Base-by-base conservation (phyloP, 2,329 filamentous ascomycete species). In the Macrophomina pseudophaseolina region DNA sequence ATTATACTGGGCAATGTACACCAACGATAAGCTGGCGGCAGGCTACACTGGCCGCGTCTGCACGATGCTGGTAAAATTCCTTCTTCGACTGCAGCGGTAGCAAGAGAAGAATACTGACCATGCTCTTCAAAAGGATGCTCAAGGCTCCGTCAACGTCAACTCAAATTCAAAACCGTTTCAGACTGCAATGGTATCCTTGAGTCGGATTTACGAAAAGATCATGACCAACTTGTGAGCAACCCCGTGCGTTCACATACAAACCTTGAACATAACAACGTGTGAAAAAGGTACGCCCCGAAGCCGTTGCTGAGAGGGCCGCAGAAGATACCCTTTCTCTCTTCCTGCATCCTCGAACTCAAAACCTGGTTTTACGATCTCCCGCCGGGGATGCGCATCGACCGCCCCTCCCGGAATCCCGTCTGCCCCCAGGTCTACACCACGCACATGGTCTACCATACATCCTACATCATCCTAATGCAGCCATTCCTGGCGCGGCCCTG, bases 1-100 rank as follows among this genome's bases (percentile, higher is more conserved):
- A 58, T 76, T 79, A 1, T 79, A 79, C 52, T 79, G 76, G 77
- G 69, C 76, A 1, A 65, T 78, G 2, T 79, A 79, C 40, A 78
- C 75, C 30, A 70, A 74, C 56, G 77, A 79, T 62, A 79, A 79
- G 40, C 68, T 77, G 2, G 72, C 72, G 0, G 74, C 76, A 4
- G 76, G 71, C 23, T 79, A 79, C 59, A 77, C 76, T 1, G 77
- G 77, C 0, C 71, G 77, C 8, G 73, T 79, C 6, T 79, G 77
- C 65, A 76, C 74, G 2, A 72, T 79, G 66, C 64, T 79, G 69
- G 76, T 79, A 72, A n/a, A n/a, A 18, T 4, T 5, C 28, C 11
- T 28, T 7, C 1, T 9, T 23, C 23, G 23, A 23, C 2, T 23
- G 23, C 23, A 23, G 23, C 23, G 23, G 23, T 2, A 23, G 23